phyloP scores from a whole-genome alignment of 352 stramenopile species.

The Pythium rhizo-oryzae region DNA sequence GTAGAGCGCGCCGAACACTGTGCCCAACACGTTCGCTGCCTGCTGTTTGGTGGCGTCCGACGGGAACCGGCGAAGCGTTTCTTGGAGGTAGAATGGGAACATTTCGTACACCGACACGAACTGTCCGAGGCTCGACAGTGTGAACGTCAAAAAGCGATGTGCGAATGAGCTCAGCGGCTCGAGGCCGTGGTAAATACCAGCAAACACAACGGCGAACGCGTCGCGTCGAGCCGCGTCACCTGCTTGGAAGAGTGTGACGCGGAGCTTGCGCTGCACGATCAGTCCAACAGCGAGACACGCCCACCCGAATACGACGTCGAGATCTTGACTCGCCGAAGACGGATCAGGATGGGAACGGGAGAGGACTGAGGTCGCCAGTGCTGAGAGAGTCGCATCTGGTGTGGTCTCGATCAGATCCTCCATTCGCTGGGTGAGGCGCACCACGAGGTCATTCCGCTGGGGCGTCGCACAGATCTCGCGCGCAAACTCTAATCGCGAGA shows the following conservation, averaged over 20 bases:
- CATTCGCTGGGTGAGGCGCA: conserved; percentile 43
- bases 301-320: conserved; percentile 44
- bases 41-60: conserved; percentile 33
- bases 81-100: conserved; percentile 57
- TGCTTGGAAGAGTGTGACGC: conserved; percentile 47
- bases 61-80: conserved; percentile 49
- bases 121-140: conserved; percentile 45
- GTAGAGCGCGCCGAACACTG: conserved; percentile 59
- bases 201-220: conserved; percentile 50
- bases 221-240: conserved; percentile 37
- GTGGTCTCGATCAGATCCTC: conserved; percentile 42
- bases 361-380: conserved; percentile 34
- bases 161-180: conserved; percentile 53
- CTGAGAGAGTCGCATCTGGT: conserved; percentile 36
- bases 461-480: conserved; percentile 41
- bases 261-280: conserved; percentile 56
- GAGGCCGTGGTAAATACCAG: conserved; percentile 50
- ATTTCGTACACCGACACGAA: conserved; percentile 54
- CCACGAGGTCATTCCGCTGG: conserved; percentile 40
- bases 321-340: conserved; percentile 12
- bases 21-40: conserved; percentile 46
- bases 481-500: conserved; percentile 50
- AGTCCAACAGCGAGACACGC: conserved; percentile 46
- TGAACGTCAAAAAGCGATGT: conserved; percentile 53
- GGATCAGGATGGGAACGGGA: neutral